Percentiles rank a stretch among this genome's conserved stretches.
phyloP scores from a whole-genome alignment of 2,329 filamentous ascomycete species.

The Ceratocystiopsis sp. region DNA sequence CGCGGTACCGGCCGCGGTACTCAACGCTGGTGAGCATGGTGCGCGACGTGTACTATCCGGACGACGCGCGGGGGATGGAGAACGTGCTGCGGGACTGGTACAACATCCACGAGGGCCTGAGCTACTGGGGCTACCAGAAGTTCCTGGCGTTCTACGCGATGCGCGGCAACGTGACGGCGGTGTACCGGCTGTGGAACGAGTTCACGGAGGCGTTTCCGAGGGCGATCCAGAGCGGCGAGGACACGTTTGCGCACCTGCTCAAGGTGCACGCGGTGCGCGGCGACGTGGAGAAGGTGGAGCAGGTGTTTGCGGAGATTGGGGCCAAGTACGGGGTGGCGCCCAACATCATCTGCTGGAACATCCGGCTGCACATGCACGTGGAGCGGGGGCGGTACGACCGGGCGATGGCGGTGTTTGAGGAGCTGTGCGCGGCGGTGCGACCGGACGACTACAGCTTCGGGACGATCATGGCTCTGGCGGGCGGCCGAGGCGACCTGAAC shows the following conservation, averaged over 20 bases:
- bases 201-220: conserved; percentile 20
- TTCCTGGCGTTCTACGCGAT: conserved; percentile 31
- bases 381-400: conserved; percentile 49
- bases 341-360: conserved; percentile 53
- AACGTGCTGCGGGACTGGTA: conserved; percentile 33
- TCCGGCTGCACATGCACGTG: conserved; percentile 53
- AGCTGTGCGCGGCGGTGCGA: conserved; percentile 30
- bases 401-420: conserved; percentile 45
- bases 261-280: conserved; percentile 55
- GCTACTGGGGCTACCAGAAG: conserved; percentile 28
- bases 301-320: conserved; percentile 45
- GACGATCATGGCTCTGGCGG: conserved; percentile 56
- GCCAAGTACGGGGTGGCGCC: conserved; percentile 37
- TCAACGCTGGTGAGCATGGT: conserved; percentile 28
- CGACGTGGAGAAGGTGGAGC: conserved; percentile 40
- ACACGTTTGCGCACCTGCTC: conserved; percentile 40
- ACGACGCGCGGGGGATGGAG: conserved; percentile 23
- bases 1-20: conserved; percentile 19
- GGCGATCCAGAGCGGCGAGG: conserved; percentile 11
- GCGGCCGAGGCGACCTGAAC: conserved; percentile 55
- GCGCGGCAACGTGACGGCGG: conserved; percentile 27
- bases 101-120: conserved; percentile 20
- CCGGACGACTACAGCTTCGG: conserved; percentile 52
- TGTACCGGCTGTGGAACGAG: conserved; percentile 27
- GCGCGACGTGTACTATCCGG: conserved; percentile 20